phyloP scores from a whole-genome alignment of 1,284 basidiomycete genomes.

The Trametes sp. region DNA sequence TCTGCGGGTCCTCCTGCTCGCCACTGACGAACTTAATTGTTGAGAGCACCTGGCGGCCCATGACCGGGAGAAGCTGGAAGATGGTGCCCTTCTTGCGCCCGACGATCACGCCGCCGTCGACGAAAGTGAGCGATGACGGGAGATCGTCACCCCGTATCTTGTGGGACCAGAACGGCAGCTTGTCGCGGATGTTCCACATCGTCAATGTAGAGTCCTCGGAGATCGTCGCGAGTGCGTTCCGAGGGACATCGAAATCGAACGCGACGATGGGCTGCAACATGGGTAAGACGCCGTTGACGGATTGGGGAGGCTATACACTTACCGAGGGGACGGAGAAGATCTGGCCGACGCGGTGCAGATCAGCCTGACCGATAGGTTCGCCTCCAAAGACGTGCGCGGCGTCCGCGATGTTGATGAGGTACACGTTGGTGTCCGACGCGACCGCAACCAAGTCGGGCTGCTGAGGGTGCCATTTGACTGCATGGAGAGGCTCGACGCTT shows the following conservation, averaged over 20 bases:
- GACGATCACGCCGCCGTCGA: slow-evolving; percentile 80
- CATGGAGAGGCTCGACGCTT: slow-evolving; percentile 68
- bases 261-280: slow-evolving; percentile 69
- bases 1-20: slow-evolving; percentile 70
- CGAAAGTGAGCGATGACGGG: slow-evolving; percentile 81
- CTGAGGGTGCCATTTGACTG: slow-evolving; percentile 85
- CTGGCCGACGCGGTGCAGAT: slow-evolving; percentile 70
- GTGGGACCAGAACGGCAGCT: slow-evolving; percentile 73
- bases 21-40: slow-evolving; percentile 80
- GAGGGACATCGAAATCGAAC: slow-evolving; percentile 81
- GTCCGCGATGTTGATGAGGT: slow-evolving; percentile 73
- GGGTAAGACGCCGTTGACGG: slow-evolving; percentile 4
- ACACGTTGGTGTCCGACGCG: slow-evolving; percentile 75
- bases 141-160: slow-evolving; percentile 78
- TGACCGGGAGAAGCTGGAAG: slow-evolving; percentile 77
- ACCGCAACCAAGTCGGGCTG: slow-evolving; percentile 79
- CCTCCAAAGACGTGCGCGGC: slow-evolving; percentile 63
- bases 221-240: slow-evolving; percentile 77
- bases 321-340: slow-evolving; percentile 74
- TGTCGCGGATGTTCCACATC: slow-evolving; percentile 80
- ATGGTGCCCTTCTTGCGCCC: slow-evolving; percentile 82
- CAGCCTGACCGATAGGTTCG: slow-evolving; percentile 68
- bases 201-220: slow-evolving; percentile 81
- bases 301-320: slow-evolving; percentile 36
- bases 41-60: slow-evolving; percentile 75